Evolutionary conservation across 2,329 filamentous ascomycete species (phyloP).

Genomic region (Allantophomopsis cytisporea): DNA sequence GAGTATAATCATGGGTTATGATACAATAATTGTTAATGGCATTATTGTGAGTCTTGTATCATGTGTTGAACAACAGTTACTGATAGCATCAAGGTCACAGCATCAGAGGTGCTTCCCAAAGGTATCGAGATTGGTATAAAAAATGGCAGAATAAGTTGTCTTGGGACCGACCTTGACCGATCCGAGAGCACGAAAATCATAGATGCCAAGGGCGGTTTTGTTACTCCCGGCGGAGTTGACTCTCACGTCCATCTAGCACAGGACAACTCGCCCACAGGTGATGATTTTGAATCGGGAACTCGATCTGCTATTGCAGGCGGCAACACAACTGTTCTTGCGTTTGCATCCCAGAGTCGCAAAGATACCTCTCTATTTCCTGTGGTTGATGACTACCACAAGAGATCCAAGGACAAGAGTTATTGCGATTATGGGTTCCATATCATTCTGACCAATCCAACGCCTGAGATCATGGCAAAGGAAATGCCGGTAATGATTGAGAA

Average conservation of each 20-base stretch:
- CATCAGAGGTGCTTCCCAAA: not conserved
- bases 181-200: constrained; percentile 21
- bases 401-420: constrained; percentile 30
- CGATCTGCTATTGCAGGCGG: constrained; percentile 42
- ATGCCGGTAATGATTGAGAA: constrained; percentile 23
- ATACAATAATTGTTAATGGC: no score
- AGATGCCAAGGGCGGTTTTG: constrained; percentile 28
- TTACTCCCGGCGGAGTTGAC: constrained; percentile 33
- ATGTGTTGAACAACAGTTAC: no score
- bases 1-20: no score
- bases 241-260: constrained; percentile 33
- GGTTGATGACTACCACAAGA: constrained; percentile 30
- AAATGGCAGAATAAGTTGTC: constrained; percentile 27
- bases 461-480: constrained; percentile 24
- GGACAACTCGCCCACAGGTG: constrained; percentile 26
- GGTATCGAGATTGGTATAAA: constrained; percentile 28
- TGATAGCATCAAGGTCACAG: not conserved
- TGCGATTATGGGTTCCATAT: constrained; percentile 44
- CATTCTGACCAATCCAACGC: constrained; percentile 30
- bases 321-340: constrained; percentile 42
- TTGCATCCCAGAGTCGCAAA: constrained; percentile 36
- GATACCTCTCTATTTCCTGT: constrained; percentile 29
- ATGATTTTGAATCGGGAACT: constrained; percentile 31
- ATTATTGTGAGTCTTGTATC: no score
- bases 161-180: constrained; percentile 24